These are phyloP conservation scores for Pulveroboletus sp. DNA, from an alignment of 768 basidiomycete genomes.

Conservation along the genomic window DNA sequence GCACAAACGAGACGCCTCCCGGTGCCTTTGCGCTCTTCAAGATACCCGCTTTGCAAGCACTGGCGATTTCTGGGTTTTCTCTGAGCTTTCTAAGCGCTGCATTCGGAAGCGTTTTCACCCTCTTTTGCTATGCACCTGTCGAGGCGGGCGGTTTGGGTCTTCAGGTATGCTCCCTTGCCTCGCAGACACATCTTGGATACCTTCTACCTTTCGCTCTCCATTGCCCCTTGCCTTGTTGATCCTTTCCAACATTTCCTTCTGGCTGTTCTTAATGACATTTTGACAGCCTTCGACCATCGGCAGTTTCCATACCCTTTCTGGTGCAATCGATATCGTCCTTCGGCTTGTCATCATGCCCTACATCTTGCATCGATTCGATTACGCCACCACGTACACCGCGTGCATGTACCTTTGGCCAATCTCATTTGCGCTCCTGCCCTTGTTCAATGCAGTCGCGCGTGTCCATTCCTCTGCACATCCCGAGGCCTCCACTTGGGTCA, in stretches of 20 bases:
- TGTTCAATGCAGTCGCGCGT: conserved; percentile 3
- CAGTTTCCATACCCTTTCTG: conserved; percentile 49
- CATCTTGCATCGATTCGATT: too few relatives aligned
- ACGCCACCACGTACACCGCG: conserved; percentile 1
- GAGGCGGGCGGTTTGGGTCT: conserved; percentile 52
- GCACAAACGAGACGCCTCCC: neutral
- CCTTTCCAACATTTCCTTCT: neutral
- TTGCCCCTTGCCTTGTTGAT: too few relatives aligned
- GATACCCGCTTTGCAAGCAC: conserved; percentile 47
- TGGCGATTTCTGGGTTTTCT: conserved; percentile 47
- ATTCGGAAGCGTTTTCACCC: conserved; percentile 42
- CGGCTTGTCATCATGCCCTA: conserved; percentile 49
- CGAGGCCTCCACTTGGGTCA: neutral
- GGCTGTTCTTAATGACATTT: neutral
- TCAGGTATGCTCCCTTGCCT: conserved; percentile 37
- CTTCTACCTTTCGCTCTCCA: neutral
- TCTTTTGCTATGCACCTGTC: conserved; percentile 47
- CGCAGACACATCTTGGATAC: too few relatives aligned
- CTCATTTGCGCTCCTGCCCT: conserved; percentile 1
- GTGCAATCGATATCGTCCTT: conserved; percentile 43
- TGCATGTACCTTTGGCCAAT: conserved; percentile 9
- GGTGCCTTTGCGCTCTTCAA: conserved; percentile 37
- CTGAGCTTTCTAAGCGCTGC: conserved; percentile 51
- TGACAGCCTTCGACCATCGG: conserved; percentile 53
- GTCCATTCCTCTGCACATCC: neutral